Evolutionary conservation across 805 yeast species (phyloP).

Genomic region (Ogataea minuta): DNA sequence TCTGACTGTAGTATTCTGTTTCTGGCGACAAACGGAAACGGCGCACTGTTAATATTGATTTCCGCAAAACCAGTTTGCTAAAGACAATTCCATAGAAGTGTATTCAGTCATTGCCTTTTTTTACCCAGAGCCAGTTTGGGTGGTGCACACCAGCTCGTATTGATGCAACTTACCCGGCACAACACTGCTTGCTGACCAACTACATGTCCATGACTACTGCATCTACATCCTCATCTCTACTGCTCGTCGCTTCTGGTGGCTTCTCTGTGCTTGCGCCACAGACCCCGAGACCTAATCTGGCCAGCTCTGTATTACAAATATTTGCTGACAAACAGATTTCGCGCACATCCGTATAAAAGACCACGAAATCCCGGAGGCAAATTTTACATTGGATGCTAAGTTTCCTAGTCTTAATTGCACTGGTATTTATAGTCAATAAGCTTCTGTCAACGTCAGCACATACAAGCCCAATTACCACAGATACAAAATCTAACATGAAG

Average conservation of each 20-base stretch:
- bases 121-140: conserved; percentile 4
- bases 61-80: conserved; percentile 14
- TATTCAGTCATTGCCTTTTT: conserved; percentile 11
- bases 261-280: too few species aligned
- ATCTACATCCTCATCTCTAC: too few species aligned
- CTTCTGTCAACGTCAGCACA: conserved; percentile 19
- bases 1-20: neutral
- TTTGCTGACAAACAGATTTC: conserved; percentile 8
- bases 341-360: conserved; percentile 4
- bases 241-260: too few species aligned
- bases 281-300: too few species aligned
- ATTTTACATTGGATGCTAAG: conserved; percentile 22
- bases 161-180: conserved; percentile 7
- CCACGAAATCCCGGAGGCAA: conserved; percentile 2
- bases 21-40: conserved; percentile 1
- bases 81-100: conserved; percentile 9
- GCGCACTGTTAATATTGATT: conserved; percentile 1
- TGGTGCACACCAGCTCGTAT: conserved; percentile 1
- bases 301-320: conserved; percentile 5
- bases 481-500: conserved; percentile 46
- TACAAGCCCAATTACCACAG: conserved; percentile 6
- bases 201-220: too few species aligned
- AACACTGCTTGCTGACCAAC: too few species aligned
- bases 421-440: conserved; percentile 28
- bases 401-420: conserved; percentile 26